Evolutionary conservation across 1,139 yeast genomes (phyloP), one percentile per base, ranked within the genome.

Genomic region (Debaryomyces singareniensis): DNA sequence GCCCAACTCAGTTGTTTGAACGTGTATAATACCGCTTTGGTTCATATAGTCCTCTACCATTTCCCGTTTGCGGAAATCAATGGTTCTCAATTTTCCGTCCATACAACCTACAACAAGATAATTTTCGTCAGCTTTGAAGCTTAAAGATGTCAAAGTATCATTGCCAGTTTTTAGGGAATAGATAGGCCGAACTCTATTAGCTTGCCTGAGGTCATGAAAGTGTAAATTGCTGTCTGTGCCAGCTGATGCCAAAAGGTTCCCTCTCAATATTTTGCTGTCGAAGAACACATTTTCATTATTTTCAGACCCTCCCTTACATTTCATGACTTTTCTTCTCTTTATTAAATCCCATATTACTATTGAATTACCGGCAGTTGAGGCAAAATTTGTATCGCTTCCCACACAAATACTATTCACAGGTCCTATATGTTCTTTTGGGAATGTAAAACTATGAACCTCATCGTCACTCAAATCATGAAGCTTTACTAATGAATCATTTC

Each of bases 141-240:
- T 49, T 13, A 59, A 28, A 13, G 53, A 39, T 30, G 51, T 56
- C 33, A 61, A 40, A 33, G 50, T 55, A 33, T 60, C 67, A n/a
- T 40, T 39, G 9, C 62, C 53, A 15, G 53, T 33, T 27, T 46
- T 44, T 2, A 40, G 14, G 12, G 32, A 23, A 25, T 33, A 38
- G 3, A 44, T 30, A 15, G 41, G 35, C 20, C 26, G 31, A 6
- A 34, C 25, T 23, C 44, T 21, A 10, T 22, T 27, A 5, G 15
- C 18, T 20, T 36, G 36, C 29, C 44, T 24, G 13, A 35, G 26
- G 30, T 47, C 52, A 29, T 35, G 39, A 13, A 47, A 26, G 15
- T 33, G 37, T 4, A 44, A 20, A 20, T 22, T 22, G 25, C 44
- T 38, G 24, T 38, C 43, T 15, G 40, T 28, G 3, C 67, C 68